A percentile compares a stretch with the other conserved stretches of the same genome.
Evolutionary conservation across 1,284 basidiomycete genomes (phyloP).

Genomic region (Austroboletus novae-zelandiae): DNA sequence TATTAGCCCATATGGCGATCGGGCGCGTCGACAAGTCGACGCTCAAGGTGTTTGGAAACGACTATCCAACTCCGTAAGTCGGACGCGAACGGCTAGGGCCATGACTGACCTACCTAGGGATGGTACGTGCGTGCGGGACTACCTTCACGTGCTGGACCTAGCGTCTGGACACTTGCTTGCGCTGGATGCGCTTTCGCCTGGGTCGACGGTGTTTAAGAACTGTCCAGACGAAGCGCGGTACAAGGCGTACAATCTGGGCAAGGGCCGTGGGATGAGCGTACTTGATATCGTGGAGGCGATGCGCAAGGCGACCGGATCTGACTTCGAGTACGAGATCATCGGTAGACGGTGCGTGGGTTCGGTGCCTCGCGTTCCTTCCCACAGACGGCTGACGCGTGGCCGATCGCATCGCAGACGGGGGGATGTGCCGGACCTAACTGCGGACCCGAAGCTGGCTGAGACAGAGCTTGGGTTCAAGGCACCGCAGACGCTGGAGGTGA

Average conservation of each 20-base stretch:
- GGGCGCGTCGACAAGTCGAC: constrained; percentile 82
- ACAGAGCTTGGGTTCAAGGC: constrained; percentile 95
- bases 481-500: constrained; percentile 74
- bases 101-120: constrained; percentile 53
- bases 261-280: constrained; percentile 90
- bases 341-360: constrained; percentile 70
- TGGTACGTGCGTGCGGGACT: constrained; percentile 97
- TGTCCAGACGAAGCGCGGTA: constrained; percentile 57
- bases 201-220: constrained; percentile 57
- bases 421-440: constrained; percentile 96
- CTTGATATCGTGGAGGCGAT: constrained; percentile 95
- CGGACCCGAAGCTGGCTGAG: constrained; percentile 89
- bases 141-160: constrained; percentile 95
- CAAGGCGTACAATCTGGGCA: constrained; percentile 97
- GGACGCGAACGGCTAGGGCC: neutral
- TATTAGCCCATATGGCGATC: constrained; percentile 94
- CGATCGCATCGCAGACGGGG: constrained; percentile 59
- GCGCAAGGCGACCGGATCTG: constrained; percentile 86
- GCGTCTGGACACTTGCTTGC: constrained; percentile 93
- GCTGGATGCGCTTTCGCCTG: constrained; percentile 77
- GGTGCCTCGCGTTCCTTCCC: neutral
- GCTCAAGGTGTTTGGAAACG: constrained; percentile 95
- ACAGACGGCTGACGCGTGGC: neutral
- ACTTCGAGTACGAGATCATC: constrained; percentile 88
- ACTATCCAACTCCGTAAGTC: constrained; percentile 90